phyloP scores from a whole-genome alignment of 768 basidiomycete species.

The Serendipita sp. region DNA sequence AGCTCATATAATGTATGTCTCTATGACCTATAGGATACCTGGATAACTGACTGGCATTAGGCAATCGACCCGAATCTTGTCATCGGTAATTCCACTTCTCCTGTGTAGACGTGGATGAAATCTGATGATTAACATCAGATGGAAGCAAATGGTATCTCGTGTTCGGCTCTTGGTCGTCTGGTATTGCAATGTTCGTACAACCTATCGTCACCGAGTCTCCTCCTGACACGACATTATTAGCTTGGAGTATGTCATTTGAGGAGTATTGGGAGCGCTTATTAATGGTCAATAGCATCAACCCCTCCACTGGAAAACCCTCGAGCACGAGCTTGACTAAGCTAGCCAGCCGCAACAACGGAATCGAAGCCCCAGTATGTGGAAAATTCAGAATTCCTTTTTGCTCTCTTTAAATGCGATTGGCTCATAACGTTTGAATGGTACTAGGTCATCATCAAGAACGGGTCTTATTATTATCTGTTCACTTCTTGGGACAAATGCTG shows the following conservation, averaged over 20 bases:
- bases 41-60: background rate
- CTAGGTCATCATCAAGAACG: slow-evolving; percentile 26
- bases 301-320: slow-evolving; percentile 30
- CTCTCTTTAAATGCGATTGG: background rate
- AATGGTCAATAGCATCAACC: slow-evolving; percentile 18
- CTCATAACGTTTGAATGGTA: background rate
- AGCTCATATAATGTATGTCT: slow-evolving; percentile 27
- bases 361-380: slow-evolving; percentile 28
- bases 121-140: slow-evolving; percentile 17
- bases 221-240: background rate
- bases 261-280: background rate
- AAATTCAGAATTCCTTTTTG: background rate
- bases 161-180: slow-evolving; percentile 41
- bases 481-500: slow-evolving; percentile 42
- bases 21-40: too few species aligned
- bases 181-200: slow-evolving; percentile 30
- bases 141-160: slow-evolving; percentile 33
- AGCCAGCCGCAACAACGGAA: slow-evolving; percentile 26
- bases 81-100: slow-evolving; percentile 18
- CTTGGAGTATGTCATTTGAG: background rate
- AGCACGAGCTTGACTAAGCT: slow-evolving; percentile 13
- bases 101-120: background rate
- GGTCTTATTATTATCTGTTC: slow-evolving; percentile 39
- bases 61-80: slow-evolving; percentile 14
- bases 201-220: background rate